These are phyloP conservation scores for Candida dendrica DNA, from an alignment of 805 yeast species.

Conservation along the genomic window DNA sequence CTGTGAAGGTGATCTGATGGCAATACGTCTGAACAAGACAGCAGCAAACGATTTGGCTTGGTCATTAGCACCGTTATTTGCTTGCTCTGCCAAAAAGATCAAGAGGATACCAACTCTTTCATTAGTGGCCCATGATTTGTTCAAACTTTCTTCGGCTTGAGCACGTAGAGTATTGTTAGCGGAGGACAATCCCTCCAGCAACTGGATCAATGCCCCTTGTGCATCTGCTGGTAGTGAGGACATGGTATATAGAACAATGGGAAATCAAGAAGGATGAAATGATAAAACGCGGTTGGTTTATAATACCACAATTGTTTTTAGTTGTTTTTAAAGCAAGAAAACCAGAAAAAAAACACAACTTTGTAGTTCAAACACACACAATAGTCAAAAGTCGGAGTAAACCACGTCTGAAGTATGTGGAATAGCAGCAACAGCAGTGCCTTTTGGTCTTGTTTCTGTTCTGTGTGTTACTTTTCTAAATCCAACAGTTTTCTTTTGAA, in stretches of 20 bases:
- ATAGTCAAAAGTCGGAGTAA: too few species aligned
- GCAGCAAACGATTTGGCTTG: constrained; percentile 69
- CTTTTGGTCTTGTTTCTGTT: too few species aligned
- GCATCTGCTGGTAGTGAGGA: constrained; percentile 55
- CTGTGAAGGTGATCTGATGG: constrained; percentile 69
- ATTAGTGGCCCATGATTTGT: constrained; percentile 66
- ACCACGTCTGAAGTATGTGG: too few species aligned
- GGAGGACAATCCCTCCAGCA: constrained; percentile 66
- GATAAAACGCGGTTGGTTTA: too few species aligned
- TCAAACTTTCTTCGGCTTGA: constrained; percentile 68
- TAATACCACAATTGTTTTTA: too few species aligned
- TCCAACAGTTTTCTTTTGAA: too few species aligned
- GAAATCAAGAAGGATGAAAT: too few species aligned
- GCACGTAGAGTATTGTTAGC: constrained; percentile 71
- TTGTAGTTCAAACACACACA: too few species aligned
- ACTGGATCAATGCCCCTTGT: constrained; percentile 42
- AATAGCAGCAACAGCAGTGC: too few species aligned
- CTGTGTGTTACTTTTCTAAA: too few species aligned
- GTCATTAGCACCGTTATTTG: constrained; percentile 55
- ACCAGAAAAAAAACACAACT: too few species aligned
- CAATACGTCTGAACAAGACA: constrained; percentile 82
- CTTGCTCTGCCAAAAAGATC: constrained; percentile 74
- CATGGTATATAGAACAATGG: constrained; percentile 16
- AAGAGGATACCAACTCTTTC: constrained; percentile 65
- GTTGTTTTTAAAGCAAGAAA: too few species aligned